Conservation (phyloP, 495 filamentous ascomycete species). For the Penicillium cinerascens region DNA sequence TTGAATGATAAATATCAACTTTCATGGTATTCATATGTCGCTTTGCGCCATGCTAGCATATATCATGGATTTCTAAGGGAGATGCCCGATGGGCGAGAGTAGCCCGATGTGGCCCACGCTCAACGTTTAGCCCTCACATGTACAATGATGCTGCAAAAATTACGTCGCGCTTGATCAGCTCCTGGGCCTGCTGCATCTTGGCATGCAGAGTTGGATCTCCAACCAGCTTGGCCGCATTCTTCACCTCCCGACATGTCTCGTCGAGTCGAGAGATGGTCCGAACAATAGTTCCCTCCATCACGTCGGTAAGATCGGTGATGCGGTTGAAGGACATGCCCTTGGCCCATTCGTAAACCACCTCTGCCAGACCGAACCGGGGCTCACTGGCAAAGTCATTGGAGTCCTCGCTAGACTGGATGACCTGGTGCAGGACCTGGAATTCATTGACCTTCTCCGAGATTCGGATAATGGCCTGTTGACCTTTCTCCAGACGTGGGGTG, state of each 20-base stretch:
- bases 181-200: slow-evolving; percentile 96
- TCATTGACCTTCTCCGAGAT: slow-evolving; percentile 89
- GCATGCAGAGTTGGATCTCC: slow-evolving; percentile 90
- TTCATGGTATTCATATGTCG: background rate
- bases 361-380: slow-evolving; percentile 87
- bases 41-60: background rate
- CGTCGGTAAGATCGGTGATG: slow-evolving; percentile 94
- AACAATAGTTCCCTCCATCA: slow-evolving; percentile 95
- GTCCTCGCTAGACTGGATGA: slow-evolving; percentile 84
- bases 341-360: slow-evolving; percentile 99
- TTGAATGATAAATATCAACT: background rate
- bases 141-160: slow-evolving; percentile 86
- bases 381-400: slow-evolving; percentile 84
- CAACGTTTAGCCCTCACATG: slow-evolving; percentile 45
- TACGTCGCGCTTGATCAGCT: slow-evolving; percentile 94
- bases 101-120: background rate
- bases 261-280: slow-evolving; percentile 87
- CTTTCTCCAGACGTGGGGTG: slow-evolving; percentile 76
- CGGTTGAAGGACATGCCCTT: slow-evolving; percentile 96
- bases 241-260: slow-evolving; percentile 95
- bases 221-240: slow-evolving; percentile 92
- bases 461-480: slow-evolving; percentile 77
- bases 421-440: slow-evolving; percentile 82
- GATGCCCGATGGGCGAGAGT: slow-evolving; percentile 3
- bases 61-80: too few relatives aligned